phyloP scores from a whole-genome alignment of 1,139 yeast genomes.

The Suhomyces maxii region DNA sequence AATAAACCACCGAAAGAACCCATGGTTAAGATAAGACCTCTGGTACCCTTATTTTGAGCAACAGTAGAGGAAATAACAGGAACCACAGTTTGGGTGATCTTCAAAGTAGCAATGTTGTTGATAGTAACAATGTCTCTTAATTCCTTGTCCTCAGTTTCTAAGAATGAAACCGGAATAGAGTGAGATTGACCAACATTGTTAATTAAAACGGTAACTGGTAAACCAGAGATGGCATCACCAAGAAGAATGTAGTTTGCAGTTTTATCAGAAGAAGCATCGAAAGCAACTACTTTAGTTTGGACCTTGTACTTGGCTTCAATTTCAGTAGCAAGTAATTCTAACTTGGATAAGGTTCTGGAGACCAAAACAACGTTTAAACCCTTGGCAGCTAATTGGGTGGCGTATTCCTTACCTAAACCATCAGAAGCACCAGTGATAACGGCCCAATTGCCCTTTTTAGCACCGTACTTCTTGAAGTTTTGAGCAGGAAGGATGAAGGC shows the following conservation, averaged over 20 bases:
- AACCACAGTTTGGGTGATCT: slow-evolving; percentile 73
- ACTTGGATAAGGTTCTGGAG: slow-evolving; percentile 79
- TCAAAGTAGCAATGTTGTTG: slow-evolving; percentile 81
- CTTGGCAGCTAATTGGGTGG: slow-evolving; percentile 77
- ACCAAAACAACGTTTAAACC: slow-evolving; percentile 84
- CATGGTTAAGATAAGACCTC: slow-evolving; percentile 87
- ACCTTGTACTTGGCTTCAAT: slow-evolving; percentile 61
- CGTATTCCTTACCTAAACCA: slow-evolving; percentile 93
- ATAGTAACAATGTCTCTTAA: slow-evolving; percentile 77
- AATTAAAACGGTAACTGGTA: slow-evolving; percentile 71
- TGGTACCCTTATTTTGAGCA: slow-evolving; percentile 33
- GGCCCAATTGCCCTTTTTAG: slow-evolving; percentile 70
- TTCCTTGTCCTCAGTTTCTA: slow-evolving; percentile 75
- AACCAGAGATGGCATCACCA: slow-evolving; percentile 45
- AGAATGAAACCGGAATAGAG: slow-evolving; percentile 90
- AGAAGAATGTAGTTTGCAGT: slow-evolving; percentile 55
- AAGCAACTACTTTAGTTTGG: slow-evolving; percentile 65
- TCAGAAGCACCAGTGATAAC: slow-evolving; percentile 96
- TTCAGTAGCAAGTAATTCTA: slow-evolving; percentile 66
- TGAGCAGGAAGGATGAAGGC: slow-evolving; percentile 65
- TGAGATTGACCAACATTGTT: slow-evolving; percentile 96
- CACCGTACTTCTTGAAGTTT: slow-evolving; percentile 69
- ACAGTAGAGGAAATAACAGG: slow-evolving; percentile 66
- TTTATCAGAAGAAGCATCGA: slow-evolving; percentile 70
- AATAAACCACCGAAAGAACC: slow-evolving; percentile 95